Conservation (phyloP, 2,329 filamentous ascomycete species). For the Microdochium trichocladiopsis region DNA sequence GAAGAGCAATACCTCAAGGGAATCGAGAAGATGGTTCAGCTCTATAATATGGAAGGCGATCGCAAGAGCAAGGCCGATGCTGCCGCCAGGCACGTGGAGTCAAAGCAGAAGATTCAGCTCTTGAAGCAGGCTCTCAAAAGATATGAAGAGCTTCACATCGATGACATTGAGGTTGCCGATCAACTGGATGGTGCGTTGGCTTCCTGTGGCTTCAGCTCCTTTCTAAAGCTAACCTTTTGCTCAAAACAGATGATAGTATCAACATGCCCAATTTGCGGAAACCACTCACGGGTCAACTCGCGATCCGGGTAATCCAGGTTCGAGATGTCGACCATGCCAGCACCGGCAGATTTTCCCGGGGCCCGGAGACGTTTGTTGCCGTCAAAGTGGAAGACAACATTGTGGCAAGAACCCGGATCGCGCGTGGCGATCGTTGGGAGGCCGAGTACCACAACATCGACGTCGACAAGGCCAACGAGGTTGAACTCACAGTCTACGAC, state of each 20-base stretch:
- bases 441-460: conserved; percentile 87
- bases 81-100: conserved; percentile 82
- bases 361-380: conserved; percentile 90
- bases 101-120: conserved; percentile 95
- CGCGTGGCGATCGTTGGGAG: conserved; percentile 84
- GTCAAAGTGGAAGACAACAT: conserved; percentile 95
- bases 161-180: conserved; percentile 69
- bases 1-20: conserved; percentile 99
- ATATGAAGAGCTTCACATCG: conserved; percentile 96
- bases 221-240: conserved; percentile 7
- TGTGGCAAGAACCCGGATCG: conserved; percentile 78
- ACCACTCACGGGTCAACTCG: conserved; percentile 85
- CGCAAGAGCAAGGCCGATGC: conserved; percentile 93
- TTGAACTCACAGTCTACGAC: conserved; percentile 96
- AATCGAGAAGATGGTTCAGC: conserved; percentile 97
- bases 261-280: conserved; percentile 93
- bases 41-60: conserved; percentile 96
- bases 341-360: conserved; percentile 75
- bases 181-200: conserved; percentile 65
- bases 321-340: conserved; percentile 93
- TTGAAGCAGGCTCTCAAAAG: conserved; percentile 92
- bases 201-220: background rate
- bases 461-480: conserved; percentile 97
- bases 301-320: conserved; percentile 79
- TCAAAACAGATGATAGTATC: conserved; percentile 76